Conservation (phyloP, 176 grass and related monocot genomes). For the Aegilops sharonensis region DNA sequence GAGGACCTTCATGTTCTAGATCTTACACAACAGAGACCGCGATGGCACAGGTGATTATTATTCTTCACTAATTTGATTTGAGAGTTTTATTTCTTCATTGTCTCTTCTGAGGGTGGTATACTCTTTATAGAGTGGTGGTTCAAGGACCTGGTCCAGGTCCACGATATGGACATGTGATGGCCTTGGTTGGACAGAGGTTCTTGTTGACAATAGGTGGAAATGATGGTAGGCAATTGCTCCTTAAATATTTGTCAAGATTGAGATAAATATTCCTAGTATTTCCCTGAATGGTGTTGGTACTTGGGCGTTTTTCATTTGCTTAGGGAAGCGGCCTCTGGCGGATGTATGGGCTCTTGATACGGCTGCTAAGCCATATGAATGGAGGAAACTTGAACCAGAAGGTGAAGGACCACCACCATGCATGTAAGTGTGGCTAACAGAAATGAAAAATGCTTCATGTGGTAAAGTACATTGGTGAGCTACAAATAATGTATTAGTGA, state of each 20-base stretch:
- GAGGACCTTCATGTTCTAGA: slow-evolving; percentile 99
- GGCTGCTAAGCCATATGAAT: slow-evolving; percentile 98
- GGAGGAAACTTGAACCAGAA: slow-evolving; percentile 99
- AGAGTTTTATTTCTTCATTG: slow-evolving; percentile 13
- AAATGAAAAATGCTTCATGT: background rate
- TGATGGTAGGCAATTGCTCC: slow-evolving; percentile 65
- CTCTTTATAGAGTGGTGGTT: slow-evolving; percentile 81
- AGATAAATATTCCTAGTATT: slow-evolving; percentile 3
- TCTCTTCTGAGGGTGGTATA: slow-evolving; percentile 39
- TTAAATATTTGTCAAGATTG: slow-evolving; percentile 22
- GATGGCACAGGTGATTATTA: slow-evolving; percentile 92
- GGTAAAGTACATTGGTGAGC: slow-evolving; percentile 2
- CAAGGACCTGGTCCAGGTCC: slow-evolving; percentile 99
- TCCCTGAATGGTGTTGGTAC: background rate
- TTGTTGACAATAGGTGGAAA: slow-evolving; percentile 99
- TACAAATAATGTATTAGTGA: slow-evolving; percentile 8
- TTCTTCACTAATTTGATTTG: background rate
- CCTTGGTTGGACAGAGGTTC: slow-evolving; percentile 99
- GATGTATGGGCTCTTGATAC: slow-evolving; percentile 99
- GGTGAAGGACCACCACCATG: slow-evolving; percentile 98
- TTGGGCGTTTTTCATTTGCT: slow-evolving; percentile 27
- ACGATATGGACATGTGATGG: slow-evolving; percentile 98
- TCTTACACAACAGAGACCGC: slow-evolving; percentile 91
- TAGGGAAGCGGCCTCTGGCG: slow-evolving; percentile 90
- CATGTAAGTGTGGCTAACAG: slow-evolving; percentile 72